Evolutionary conservation across 1,284 basidiomycete genomes (phyloP).

Genomic region (Wolfiporia cocos): DNA sequence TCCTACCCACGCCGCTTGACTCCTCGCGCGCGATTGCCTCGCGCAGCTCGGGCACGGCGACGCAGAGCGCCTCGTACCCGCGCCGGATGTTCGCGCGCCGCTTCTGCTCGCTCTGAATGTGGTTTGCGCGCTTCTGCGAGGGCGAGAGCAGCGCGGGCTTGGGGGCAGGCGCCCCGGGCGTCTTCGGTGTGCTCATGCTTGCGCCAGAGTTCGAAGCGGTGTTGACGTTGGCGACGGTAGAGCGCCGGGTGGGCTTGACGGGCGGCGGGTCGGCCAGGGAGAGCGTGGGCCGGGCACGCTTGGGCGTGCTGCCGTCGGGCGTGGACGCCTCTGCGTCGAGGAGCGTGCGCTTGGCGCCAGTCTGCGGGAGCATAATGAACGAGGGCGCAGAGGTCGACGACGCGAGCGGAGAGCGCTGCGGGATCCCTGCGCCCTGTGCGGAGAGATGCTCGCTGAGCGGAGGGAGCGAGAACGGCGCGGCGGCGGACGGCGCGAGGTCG

Average conservation of each 20-base stretch:
- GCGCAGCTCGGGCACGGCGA: slow-evolving; percentile 70
- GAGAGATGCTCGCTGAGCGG: not conserved
- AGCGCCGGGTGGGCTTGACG: slow-evolving; percentile 6
- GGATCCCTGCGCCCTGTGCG: no score
- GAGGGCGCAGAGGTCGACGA: slow-evolving; percentile 15
- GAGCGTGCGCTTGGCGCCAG: slow-evolving; percentile 8
- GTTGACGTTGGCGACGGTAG: slow-evolving; percentile 4
- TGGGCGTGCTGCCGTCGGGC: slow-evolving; percentile 15
- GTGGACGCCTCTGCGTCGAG: slow-evolving; percentile 17
- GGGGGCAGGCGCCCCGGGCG: slow-evolving; percentile 3
- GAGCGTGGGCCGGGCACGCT: slow-evolving; percentile 16
- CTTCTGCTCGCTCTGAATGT: slow-evolving; percentile 88
- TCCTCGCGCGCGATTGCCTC: slow-evolving; percentile 72
- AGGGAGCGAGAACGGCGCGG: slow-evolving; percentile 4
- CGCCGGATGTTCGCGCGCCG: slow-evolving; percentile 85
- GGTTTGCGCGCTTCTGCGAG: slow-evolving; percentile 90
- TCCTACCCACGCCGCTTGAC: slow-evolving; percentile 15
- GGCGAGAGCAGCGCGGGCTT: slow-evolving; percentile 31
- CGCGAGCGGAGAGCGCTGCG: slow-evolving; percentile 7
- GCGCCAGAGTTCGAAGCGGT: slow-evolving; percentile 1
- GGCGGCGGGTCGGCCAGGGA: slow-evolving; percentile 10
- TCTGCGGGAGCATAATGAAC: no score
- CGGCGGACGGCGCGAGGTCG: not conserved
- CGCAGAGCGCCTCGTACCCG: slow-evolving; percentile 83
- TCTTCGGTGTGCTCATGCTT: slow-evolving; percentile 5